Evolutionary conservation across 129 eudicot species (phyloP), one percentile per base, ranked within the genome.

Genomic region (Pittosporum tobira): DNA sequence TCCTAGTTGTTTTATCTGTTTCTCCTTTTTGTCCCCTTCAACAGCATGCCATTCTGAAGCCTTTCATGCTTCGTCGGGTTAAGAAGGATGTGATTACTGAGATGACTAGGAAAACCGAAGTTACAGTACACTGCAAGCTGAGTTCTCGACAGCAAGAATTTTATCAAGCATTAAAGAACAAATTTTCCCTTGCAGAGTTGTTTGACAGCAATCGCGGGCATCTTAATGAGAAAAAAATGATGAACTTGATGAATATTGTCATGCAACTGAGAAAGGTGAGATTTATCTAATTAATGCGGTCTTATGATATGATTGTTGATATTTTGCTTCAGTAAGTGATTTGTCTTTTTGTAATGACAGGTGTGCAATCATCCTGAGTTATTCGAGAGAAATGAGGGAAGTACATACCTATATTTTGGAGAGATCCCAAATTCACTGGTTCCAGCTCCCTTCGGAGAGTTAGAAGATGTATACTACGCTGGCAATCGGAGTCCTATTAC

Each of bases 1-100:
- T 34, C 29, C 4, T 53, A 53, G 28, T 53, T 34, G 12, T 16
- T 53, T 53, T n/a, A n/a, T n/a, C 40, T 61, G 15, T 54, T 46
- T 22, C 23, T 9, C 37, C 11, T 63, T 44, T 48, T 55, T 36
- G 16, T 46, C 43, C 24, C 47, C 50, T 47, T 57, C 27, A 72
- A 70, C 87, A 91, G 99, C 99, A 91, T 76, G 99, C 99, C n/a
- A 84, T 91, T 65, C 68, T 91, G 80, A 91, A 91, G 79, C 99
- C 99, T 45, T 91, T 91, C 75, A 91, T 87, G 99, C 79, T 91
- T 72, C 79, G 99, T 52, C 85, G 99, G 57, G 90, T 91, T 21
- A 91, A 91, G 75, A 91, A 83, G 79, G 99, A 91, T 63, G 96
- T 87, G 70, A 70, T 87, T 46, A 46, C 96, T 22, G 99, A 91